Percentiles rank a stretch among this genome's conserved stretches.
Conservation (phyloP, 2,329 filamentous ascomycete genomes). For the Neonectria punicea region DNA sequence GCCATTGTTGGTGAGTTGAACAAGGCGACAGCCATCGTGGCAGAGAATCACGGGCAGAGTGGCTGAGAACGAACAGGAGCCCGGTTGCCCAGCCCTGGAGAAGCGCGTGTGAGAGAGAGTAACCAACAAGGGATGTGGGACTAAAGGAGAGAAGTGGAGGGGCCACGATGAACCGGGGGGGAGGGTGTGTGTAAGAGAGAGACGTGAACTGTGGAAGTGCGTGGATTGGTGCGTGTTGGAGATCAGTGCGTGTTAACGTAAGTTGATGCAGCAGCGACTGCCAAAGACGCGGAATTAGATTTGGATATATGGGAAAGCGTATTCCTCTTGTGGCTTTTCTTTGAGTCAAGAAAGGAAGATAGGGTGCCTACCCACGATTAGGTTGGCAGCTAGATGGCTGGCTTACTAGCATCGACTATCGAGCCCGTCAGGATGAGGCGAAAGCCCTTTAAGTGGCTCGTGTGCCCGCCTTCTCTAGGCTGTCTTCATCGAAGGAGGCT, state of each 20-base stretch:
- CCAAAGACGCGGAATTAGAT: slow-evolving; percentile 9
- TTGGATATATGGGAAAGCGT: slow-evolving; percentile 5
- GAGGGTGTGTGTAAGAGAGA: slow-evolving; percentile 29
- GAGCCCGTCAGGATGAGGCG: neutral
- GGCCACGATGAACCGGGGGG: slow-evolving; percentile 36
- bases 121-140: slow-evolving; percentile 39
- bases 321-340: slow-evolving; percentile 1
- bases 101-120: slow-evolving; percentile 33
- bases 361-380: neutral
- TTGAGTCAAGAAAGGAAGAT: slow-evolving; percentile 7
- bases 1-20: slow-evolving; percentile 18
- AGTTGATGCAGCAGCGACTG: slow-evolving; percentile 10
- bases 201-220: slow-evolving; percentile 16
- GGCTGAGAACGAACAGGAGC: slow-evolving; percentile 32
- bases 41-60: slow-evolving; percentile 31
- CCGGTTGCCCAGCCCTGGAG: slow-evolving; percentile 20
- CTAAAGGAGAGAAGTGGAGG: slow-evolving; percentile 40
- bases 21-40: slow-evolving; percentile 16
- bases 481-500: slow-evolving; percentile 14
- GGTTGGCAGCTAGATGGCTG: neutral
- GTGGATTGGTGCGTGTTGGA: slow-evolving; percentile 2
- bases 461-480: slow-evolving; percentile 7
- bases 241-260: neutral
- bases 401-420: slow-evolving; percentile 5
- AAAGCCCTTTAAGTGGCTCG: slow-evolving; percentile 13